Evolutionary conservation across 2,329 filamentous ascomycete genomes (phyloP), one percentile per base, ranked within the genome.

Genomic region (Colletotrichum orchidophilum): DNA sequence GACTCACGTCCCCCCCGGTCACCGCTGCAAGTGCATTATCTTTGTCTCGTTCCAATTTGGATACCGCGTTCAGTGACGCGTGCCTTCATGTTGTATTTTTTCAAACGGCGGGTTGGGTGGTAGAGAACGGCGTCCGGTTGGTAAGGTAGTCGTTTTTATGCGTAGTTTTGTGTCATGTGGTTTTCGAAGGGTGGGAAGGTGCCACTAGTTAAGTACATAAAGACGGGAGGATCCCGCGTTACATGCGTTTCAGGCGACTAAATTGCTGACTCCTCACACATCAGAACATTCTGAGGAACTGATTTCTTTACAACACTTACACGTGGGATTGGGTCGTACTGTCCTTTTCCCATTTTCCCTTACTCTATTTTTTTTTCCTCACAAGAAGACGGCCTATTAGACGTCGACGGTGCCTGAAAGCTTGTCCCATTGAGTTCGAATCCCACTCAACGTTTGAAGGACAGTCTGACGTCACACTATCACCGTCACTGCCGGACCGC

Each of bases 1-100:
- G 74, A 77, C 75, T 78, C 76, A 77, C 76, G 72, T 71, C 61
- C 59, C 52, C n/a, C 26, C 33, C 13, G 33, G 46, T 63, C 24
- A 35, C 60, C 46, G 49, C 49, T 42, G 24, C 46, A 15, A 46
- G 49, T n/a, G 29, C 29, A 21, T n/a, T 13, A 15, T 26, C n/a
- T 46, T 15, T 27, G 29, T 54, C 26, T 52, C 8, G 18, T 12
- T 52, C 3, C 18, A 26, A 24, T 46, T 46, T 46, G 24, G 12
- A 26, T 31, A 33, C 27, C 46, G n/a, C 12, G n/a, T 4, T n/a
- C 18, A 52, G 59, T n/a, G n/a, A n/a, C 53, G 63, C 53, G 53
- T n/a, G 13, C 24, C 18, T 27, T 9, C 29, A 12, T 18, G n/a
- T 33, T n/a, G n/a, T 50, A 21, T 24, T 50, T 15, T 18, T 18